Percentiles rank a stretch among this genome's conserved stretches.
Conservation (phyloP, 2,329 filamentous ascomycete genomes). For the Zelopaecilomyces penicillatus region DNA sequence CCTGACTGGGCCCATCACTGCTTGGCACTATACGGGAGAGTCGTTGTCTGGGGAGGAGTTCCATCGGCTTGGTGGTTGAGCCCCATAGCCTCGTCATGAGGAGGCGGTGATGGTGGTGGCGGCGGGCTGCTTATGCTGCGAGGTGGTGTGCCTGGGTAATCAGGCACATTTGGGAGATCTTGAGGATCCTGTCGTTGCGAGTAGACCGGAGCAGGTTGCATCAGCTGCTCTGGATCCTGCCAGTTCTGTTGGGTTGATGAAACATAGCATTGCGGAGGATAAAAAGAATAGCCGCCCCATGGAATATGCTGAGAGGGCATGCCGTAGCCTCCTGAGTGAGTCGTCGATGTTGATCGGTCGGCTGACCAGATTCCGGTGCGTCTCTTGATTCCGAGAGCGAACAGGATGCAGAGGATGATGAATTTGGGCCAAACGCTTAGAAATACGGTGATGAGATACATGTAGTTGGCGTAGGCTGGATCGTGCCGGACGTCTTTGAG, state of each 20-base stretch:
- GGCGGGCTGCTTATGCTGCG: not conserved
- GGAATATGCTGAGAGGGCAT: slow-evolving; percentile 6
- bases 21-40: slow-evolving; percentile 11
- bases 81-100: slow-evolving; percentile 21
- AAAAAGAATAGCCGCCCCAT: slow-evolving; percentile 14
- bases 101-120: slow-evolving; percentile 12
- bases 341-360: slow-evolving; percentile 10
- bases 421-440: slow-evolving; percentile 18
- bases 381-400: slow-evolving; percentile 18
- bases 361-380: slow-evolving; percentile 19
- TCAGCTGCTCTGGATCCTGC: not conserved
- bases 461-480: slow-evolving; percentile 1
- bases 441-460: slow-evolving; percentile 16
- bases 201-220: not conserved
- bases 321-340: slow-evolving; percentile 1
- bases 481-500: not conserved
- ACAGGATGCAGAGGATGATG: slow-evolving; percentile 17
- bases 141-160: too few relatives aligned
- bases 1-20: too few relatives aligned
- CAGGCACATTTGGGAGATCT: too few relatives aligned
- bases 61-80: slow-evolving; percentile 25
- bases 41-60: slow-evolving; percentile 11
- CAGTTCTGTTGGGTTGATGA: slow-evolving; percentile 4
- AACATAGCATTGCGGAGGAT: slow-evolving; percentile 8
- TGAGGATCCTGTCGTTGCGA: too few relatives aligned